Evolutionary conservation across 129 eudicot genomes (phyloP), one percentile per base, ranked within the genome.

Genomic region (Sambucus nigra): DNA sequence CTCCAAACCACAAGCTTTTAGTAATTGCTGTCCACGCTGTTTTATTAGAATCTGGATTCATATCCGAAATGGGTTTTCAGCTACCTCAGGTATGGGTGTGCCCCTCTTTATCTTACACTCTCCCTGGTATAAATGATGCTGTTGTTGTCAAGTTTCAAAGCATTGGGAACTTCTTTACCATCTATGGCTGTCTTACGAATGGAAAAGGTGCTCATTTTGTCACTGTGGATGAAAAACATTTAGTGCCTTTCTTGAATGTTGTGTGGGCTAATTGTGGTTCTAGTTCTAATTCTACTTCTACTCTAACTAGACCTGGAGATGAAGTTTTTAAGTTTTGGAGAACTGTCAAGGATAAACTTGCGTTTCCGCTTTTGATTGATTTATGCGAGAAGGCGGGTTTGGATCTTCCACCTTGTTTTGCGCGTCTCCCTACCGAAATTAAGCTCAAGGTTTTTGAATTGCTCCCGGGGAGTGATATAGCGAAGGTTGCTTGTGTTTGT

Each of bases 1-100:
- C 84, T 44, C 61, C 57, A 40, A 65, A 76, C 69, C 85, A 76
- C 69, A 71, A 78, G 70, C 64, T 80, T 23, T 24, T 84, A 24
- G 79, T 74, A 27, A 70, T 77, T 58, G 94, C 95, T n/a, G 67
- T 91, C 9, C 94, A 73, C 46, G 95, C 99, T 4, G 84, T 82
- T 57, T 19, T 91, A 22, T 26, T 86, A 52, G 95, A 88, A 61
- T 79, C 94, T 24, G 99, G 95, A 1, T 79, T 91, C 47, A 69
- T 91, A 28, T 69, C 59, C 16, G 26, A 60, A 46, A 66, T 64
- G 26, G 82, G 80, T 42, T 76, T 70, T 64, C 61, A 66, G 39
- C 35, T 70, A 13, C 71, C 62, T 21, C 71, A 55, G 17, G 63
- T 60, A 20, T 84, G 76, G 88, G 74, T 83, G 21, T 66, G 69